Conservation (phyloP, 768 basidiomycete species). For the Psilocybe tampanensis region DNA sequence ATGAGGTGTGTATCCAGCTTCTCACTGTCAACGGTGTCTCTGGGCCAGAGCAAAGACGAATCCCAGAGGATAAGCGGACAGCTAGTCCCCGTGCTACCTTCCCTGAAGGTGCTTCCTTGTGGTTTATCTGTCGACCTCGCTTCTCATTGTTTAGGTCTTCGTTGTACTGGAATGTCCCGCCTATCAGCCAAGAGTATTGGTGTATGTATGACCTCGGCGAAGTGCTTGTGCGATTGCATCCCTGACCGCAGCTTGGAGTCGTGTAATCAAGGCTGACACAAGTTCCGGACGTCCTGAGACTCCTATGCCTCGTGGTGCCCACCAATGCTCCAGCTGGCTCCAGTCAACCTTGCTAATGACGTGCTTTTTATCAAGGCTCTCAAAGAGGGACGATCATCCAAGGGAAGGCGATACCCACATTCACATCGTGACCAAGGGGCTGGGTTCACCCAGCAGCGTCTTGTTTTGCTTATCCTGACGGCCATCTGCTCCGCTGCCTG, state of each 20-base stretch:
- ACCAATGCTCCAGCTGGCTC: neutral
- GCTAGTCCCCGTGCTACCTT: slow-evolving; percentile 4
- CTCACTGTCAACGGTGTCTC: neutral
- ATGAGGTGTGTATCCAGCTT: neutral
- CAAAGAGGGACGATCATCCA: neutral
- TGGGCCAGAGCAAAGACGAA: neutral
- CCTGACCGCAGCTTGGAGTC: neutral
- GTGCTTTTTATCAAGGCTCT: neutral
- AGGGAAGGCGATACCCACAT: neutral
- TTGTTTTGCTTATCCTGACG: neutral
- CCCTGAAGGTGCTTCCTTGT: neutral
- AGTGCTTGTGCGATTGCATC: neutral
- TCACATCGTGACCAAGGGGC: neutral
- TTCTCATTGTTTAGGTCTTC: neutral
- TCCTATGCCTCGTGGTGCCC: neutral
- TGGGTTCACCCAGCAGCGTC: neutral
- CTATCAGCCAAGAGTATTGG: neutral
- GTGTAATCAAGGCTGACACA: neutral
- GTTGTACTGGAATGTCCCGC: no score
- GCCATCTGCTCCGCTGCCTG: neutral
- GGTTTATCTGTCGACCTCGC: neutral
- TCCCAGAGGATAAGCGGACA: neutral
- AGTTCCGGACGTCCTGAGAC: slow-evolving; percentile 1
- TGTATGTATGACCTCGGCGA: neutral
- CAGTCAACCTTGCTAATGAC: neutral